A percentile compares a stretch with the other conserved stretches of the same genome.
phyloP scores from a whole-genome alignment of 345 rosid genomes.

The Hibiscus tridactylites region DNA sequence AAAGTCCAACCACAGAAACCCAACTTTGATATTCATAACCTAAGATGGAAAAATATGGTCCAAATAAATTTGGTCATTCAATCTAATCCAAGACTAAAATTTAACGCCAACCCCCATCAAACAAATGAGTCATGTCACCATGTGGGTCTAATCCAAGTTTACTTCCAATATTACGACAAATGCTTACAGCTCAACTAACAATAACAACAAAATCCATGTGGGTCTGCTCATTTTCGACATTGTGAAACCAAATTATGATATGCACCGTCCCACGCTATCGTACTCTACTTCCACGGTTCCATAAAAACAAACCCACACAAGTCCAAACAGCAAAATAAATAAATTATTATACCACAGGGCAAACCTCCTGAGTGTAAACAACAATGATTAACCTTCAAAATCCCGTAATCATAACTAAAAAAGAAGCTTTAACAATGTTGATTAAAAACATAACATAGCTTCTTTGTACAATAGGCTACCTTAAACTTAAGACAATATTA shows the following conservation, averaged over 20 bases:
- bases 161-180: not conserved
- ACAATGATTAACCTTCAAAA: not conserved
- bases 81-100: too few species aligned
- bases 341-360: not conserved
- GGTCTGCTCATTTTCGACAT: not conserved
- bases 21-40: too few species aligned
- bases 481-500: not conserved
- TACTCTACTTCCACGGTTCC: not conserved
- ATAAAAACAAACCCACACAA: not conserved
- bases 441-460: not conserved
- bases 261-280: too few species aligned
- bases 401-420: not conserved
- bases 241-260: too few species aligned
- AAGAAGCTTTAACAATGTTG: not conserved
- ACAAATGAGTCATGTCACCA: not conserved
- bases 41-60: too few species aligned
- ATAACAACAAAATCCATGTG: not conserved
- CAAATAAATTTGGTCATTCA: too few species aligned
- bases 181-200: conserved; percentile 12
- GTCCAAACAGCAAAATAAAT: not conserved
- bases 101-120: too few species aligned
- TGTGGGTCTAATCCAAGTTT: not conserved
- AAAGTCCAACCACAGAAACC: too few species aligned
- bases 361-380: not conserved
- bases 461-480: not conserved